Base-by-base conservation (phyloP, 2,329 filamentous ascomycete species). In the Plenodomus tracheiphilus region DNA sequence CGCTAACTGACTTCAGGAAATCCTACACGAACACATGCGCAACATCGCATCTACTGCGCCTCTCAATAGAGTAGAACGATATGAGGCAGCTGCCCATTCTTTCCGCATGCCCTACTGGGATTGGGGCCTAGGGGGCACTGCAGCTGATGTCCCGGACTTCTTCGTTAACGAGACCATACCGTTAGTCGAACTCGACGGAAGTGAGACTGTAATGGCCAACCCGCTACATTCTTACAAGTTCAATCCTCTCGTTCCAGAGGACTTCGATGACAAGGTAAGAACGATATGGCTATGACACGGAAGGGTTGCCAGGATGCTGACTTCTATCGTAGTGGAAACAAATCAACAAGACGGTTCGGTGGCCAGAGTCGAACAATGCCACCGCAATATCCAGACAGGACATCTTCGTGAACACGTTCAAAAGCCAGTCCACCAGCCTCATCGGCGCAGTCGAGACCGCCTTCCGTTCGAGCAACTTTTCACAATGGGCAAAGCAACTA, bases 51-150 rank as follows among this genome's bases (percentile, higher is more conserved):
- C 41, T 2, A 20, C 49, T 18, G 59, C 61, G 17, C 54, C 62
- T 2, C 37, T 44, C 11, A 50, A 63, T 18, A 51, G 54, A 21
- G 32, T 41, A 10, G 50, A 59, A 7, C 57, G 58, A 15, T 72
- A 62, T 42, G 40, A 45, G 28, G 43, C 57, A 15, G 66, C 66
- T 7, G 68, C 67, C 8, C 40, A 63, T 3, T 49, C 59, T 2
- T 70, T 71, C 25, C 65, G 70, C 2, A 61, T 70, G 16, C 69
- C 69, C 3, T 70, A 68, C 28, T 71, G 66, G 67, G 69, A 72
- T 30, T 71, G 68, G 66, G 67, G 59, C 6, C 48, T 61, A 19
- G 65, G 64, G 0, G 54, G 53, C 1, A 48, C 47, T 0, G 54
- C 46, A 2, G 61, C 60, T 1, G 30, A 47, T 7, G 54, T 70